phyloP scores from a whole-genome alignment of 192 early-diverging fungal species.

The Gonapodya prolifera region DNA sequence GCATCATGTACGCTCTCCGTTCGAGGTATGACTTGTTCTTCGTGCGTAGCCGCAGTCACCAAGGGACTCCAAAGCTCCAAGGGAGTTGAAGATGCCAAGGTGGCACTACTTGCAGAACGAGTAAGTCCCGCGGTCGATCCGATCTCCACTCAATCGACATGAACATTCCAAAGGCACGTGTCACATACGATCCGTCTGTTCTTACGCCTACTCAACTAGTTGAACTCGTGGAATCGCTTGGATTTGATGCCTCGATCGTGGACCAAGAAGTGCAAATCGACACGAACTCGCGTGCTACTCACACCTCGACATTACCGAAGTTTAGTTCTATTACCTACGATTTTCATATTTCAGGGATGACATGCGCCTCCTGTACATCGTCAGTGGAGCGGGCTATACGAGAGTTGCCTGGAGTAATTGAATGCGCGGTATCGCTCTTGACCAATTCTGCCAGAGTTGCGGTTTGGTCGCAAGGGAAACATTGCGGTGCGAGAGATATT shows the following conservation, averaged over 20 bases:
- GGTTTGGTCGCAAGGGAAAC: not conserved
- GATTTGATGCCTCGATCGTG: conserved; percentile 55
- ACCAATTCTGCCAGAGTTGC: conserved; percentile 60
- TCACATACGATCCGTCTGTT: conserved; percentile 41
- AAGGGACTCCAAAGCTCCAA: conserved; percentile 36
- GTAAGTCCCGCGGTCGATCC: conserved; percentile 9
- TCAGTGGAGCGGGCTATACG: conserved; percentile 57
- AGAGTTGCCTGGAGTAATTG: conserved; percentile 41
- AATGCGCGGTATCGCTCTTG: conserved; percentile 62
- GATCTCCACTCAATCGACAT: not conserved
- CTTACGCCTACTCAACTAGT: conserved; percentile 35
- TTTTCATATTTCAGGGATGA: conserved; percentile 94
- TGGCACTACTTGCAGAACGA: conserved; percentile 71
- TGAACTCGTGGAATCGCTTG: conserved; percentile 53
- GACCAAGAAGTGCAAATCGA: conserved; percentile 11
- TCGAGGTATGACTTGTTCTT: conserved; percentile 91
- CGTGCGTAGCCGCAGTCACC: conserved; percentile 81
- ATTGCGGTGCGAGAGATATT: not conserved
- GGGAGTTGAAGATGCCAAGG: conserved; percentile 62
- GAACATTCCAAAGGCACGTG: conserved; percentile 39
- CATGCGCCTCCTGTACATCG: conserved; percentile 64
- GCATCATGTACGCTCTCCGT: conserved; percentile 36
- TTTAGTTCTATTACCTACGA: conserved; percentile 39
- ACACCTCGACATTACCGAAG: no score
- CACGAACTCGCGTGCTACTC: not conserved